Base-by-base conservation (phyloP, 495 filamentous ascomycete species). In the Penicillium canariense region DNA sequence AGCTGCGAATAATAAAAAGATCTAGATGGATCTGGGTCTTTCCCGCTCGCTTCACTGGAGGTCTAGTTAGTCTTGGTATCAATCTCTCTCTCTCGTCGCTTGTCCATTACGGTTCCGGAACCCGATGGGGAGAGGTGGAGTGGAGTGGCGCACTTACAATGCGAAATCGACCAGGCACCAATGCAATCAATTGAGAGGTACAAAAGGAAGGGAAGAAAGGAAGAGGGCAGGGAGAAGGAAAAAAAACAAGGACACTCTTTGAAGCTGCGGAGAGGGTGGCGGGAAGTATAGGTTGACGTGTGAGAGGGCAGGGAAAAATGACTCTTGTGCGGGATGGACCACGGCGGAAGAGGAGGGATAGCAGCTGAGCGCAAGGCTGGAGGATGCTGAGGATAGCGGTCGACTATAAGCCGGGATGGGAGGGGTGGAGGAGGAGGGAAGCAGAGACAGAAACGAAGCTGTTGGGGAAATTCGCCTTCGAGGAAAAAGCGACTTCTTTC, bases 321-420 rank as follows among this genome's bases (percentile, higher is more conserved):
- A 65, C 52, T 71, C 65, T 63, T 66, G 64, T 72, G 67, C 60
- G 67, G 58, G 58, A 61, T 54, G 22, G 51, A 59, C 56, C 55
- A 39, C 26, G 36, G 44, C 10, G 23, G 35, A 27, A 25, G 18
- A 36, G 10, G 32, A 18, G 30, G 27, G 38, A 46, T 39, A 30
- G 31, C n/a, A 54, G 49, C 43, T 25, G 48, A 45, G 46, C 26
- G 40, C 31, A 22, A 52, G n/a, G 30, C 26, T 55, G 48, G 55
- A 45, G 48, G 52, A 35, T 57, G 45, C 40, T 23, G 40, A 49
- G 39, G 49, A 59, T 30, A 50, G 44, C 46, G 48, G 43, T 55
- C 22, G 48, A 46, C 15, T 40, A 30, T 51, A 31, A 35, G 48
- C 32, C 22, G 35, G 49, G 55, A 38, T 43, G 40, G 52, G 46